A percentile compares a stretch with the other conserved stretches of the same genome.
These are phyloP conservation scores for Scortechinia acanthostroma DNA, from an alignment of 2,329 filamentous ascomycete species.

Conservation along the genomic window DNA sequence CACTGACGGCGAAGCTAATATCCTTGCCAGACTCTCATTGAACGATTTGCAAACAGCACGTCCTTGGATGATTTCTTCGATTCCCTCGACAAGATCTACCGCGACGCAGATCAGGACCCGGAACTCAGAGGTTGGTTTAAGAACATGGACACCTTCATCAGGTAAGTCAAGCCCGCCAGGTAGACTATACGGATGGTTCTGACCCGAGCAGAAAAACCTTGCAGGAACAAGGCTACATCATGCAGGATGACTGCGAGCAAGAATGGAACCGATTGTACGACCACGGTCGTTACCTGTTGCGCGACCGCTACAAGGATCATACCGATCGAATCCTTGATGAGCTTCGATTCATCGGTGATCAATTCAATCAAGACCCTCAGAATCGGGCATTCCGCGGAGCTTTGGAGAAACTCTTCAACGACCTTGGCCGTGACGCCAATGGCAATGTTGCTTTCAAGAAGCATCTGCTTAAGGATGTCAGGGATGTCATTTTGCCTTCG, in stretches of 20 bases:
- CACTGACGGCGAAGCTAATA: conserved; percentile 20
- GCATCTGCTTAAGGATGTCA: conserved; percentile 82
- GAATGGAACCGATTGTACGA: conserved; percentile 85
- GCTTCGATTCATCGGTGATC: conserved; percentile 78
- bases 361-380: conserved; percentile 82
- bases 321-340: conserved; percentile 84
- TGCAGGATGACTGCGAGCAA: conserved; percentile 71
- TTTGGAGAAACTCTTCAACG: conserved; percentile 74
- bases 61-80: conserved; percentile 81
- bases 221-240: conserved; percentile 82
- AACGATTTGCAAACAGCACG: conserved; percentile 92
- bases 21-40: conserved; percentile 67
- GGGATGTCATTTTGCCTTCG: conserved; percentile 76
- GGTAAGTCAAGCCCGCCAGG: no score
- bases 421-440: conserved; percentile 79
- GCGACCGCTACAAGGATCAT: conserved; percentile 79
- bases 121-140: conserved; percentile 89
- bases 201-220: conserved; percentile 78
- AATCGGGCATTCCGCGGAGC: conserved; percentile 76
- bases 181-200: no score
- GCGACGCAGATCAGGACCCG: conserved; percentile 76
- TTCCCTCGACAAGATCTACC: conserved; percentile 78
- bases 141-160: conserved; percentile 68
- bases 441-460: conserved; percentile 88
- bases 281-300: conserved; percentile 76